A percentile compares a stretch with the other conserved stretches of the same genome.
phyloP scores from a whole-genome alignment of 148 eudicot species.

The Suaeda aralocaspica region DNA sequence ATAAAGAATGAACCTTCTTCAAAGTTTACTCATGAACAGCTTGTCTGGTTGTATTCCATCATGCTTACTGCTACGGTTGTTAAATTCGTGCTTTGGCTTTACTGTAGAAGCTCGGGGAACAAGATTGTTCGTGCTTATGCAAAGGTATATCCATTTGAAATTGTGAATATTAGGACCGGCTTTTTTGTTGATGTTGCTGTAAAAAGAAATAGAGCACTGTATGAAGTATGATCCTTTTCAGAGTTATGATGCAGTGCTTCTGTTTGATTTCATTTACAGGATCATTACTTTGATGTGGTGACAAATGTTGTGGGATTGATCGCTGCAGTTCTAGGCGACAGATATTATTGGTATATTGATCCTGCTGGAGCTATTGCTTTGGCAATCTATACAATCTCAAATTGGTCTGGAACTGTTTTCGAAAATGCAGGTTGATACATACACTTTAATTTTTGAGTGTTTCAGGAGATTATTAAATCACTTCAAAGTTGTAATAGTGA shows the following conservation, averaged over 20 bases:
- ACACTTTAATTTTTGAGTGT: background rate
- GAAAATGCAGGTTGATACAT: conserved; percentile 63
- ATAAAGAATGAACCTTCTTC: conserved; percentile 38
- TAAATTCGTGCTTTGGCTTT: conserved; percentile 59
- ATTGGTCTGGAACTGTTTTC: conserved; percentile 71
- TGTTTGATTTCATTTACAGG: conserved; percentile 29
- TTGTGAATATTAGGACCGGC: no score
- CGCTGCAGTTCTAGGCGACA: conserved; percentile 69
- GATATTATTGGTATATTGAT: conserved; percentile 69
- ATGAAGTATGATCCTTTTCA: no score
- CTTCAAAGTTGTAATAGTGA: no score
- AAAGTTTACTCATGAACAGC: conserved; percentile 44
- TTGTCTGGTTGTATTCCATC: conserved; percentile 58
- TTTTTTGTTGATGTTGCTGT: no score
- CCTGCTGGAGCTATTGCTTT: conserved; percentile 65
- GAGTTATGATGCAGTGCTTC: no score
- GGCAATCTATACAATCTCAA: conserved; percentile 59
- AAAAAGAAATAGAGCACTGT: no score
- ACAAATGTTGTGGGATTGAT: conserved; percentile 68
- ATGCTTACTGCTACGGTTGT: conserved; percentile 59
- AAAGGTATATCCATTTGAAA: conserved; percentile 49
- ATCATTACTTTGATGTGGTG: conserved; percentile 80
- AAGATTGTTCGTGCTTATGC: conserved; percentile 74
- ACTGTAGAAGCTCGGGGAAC: conserved; percentile 66
- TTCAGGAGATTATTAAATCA: no score